These are phyloP conservation scores for Platismatia glauca DNA, from an alignment of 495 filamentous ascomycete genomes.

Conservation along the genomic window DNA sequence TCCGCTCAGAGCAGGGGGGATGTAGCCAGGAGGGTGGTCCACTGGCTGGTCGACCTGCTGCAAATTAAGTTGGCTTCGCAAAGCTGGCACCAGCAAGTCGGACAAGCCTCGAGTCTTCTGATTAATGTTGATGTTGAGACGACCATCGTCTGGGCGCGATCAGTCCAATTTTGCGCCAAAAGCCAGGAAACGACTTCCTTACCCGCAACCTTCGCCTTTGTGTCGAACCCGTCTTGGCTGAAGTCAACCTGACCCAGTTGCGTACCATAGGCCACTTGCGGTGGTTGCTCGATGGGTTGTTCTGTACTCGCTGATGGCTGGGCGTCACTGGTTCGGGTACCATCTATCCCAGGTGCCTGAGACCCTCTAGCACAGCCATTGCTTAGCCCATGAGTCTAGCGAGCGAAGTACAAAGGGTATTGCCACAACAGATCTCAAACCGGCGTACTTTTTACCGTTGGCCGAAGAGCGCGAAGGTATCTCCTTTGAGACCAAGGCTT, in stretches of 20 bases:
- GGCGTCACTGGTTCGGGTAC: neutral
- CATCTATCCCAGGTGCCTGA: neutral
- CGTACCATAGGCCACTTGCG: slow-evolving; percentile 45
- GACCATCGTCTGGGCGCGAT: slow-evolving; percentile 48
- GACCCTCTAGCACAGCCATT: neutral
- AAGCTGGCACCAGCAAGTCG: slow-evolving; percentile 54
- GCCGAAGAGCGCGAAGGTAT: neutral
- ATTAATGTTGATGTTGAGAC: slow-evolving; percentile 67
- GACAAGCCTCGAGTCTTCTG: slow-evolving; percentile 55
- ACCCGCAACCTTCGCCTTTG: slow-evolving; percentile 42
- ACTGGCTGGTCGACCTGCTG: slow-evolving; percentile 31
- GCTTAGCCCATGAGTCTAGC: neutral
- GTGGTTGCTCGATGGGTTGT: slow-evolving; percentile 26
- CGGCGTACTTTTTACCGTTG: slow-evolving; percentile 3
- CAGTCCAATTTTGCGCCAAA: neutral
- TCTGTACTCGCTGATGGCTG: slow-evolving; percentile 5
- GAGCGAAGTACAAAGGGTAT: neutral
- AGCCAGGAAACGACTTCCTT: neutral
- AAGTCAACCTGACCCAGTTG: slow-evolving; percentile 40
- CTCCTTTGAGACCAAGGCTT: neutral
- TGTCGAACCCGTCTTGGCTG: slow-evolving; percentile 44
- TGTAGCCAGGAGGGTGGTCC: slow-evolving; percentile 47
- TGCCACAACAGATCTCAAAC: neutral
- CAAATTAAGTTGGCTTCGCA: slow-evolving; percentile 48
- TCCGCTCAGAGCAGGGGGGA: slow-evolving; percentile 53